Conservation (phyloP, 1,284 basidiomycete genomes). For the Pyrrhoderma noxium region DNA sequence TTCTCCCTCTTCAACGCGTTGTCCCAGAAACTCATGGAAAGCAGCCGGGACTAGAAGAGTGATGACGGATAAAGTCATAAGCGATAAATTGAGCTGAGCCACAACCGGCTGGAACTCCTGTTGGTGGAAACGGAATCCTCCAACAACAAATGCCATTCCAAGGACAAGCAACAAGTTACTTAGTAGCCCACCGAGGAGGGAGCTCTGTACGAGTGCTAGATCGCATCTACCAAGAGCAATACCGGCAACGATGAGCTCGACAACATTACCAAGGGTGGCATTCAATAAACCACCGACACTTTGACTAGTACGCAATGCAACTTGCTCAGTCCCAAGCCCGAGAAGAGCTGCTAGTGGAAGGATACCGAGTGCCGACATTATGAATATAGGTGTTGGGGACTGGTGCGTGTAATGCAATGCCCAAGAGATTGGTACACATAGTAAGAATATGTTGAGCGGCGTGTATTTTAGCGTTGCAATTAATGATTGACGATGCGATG, state of each 20-base stretch:
- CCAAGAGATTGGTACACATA: conserved; percentile 52
- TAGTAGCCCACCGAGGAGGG: conserved; percentile 52
- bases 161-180: conserved; percentile 63
- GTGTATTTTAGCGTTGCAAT: conserved; percentile 34
- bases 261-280: conserved; percentile 54
- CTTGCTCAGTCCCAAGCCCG: conserved; percentile 60
- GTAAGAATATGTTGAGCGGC: conserved; percentile 39
- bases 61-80: conserved; percentile 51
- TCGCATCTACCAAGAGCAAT: conserved; percentile 47
- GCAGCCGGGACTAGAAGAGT: conserved; percentile 56
- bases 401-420: conserved; percentile 48
- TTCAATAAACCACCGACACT: conserved; percentile 55
- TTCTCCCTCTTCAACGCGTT: conserved; percentile 28
- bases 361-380: conserved; percentile 42
- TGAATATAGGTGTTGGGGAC: conserved; percentile 43
- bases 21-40: conserved; percentile 40
- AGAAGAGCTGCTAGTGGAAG: conserved; percentile 50
- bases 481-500: conserved; percentile 32
- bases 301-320: conserved; percentile 48
- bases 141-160: conserved; percentile 52
- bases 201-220: conserved; percentile 57
- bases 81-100: conserved; percentile 57
- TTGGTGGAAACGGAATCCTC: conserved; percentile 55
- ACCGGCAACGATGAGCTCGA: conserved; percentile 44
- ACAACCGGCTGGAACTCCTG: conserved; percentile 57